Evolutionary conservation across 306 rosid genomes (phyloP).

Genomic region (Sesbania bispinosa): DNA sequence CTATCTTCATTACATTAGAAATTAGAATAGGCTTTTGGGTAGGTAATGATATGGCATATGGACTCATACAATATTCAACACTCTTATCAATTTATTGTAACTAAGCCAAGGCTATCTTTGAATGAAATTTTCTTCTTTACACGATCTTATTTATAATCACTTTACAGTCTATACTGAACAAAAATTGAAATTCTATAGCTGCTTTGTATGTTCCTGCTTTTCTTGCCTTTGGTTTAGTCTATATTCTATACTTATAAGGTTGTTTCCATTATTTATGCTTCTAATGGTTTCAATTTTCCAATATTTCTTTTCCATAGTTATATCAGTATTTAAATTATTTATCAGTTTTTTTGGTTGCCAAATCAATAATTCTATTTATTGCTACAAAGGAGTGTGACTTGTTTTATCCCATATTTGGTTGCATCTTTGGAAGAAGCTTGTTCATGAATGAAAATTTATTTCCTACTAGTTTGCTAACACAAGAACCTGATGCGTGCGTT

Average conservation of each 20-base stretch:
- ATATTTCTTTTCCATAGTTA: neutral
- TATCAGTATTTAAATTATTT: neutral
- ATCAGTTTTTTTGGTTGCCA: neutral
- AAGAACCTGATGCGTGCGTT: constrained; percentile 21
- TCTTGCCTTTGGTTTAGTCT: constrained; percentile 7
- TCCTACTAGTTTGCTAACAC: constrained; percentile 7
- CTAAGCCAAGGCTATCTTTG: neutral
- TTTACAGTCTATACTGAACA: neutral
- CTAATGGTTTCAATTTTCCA: neutral
- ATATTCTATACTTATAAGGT: too few species aligned
- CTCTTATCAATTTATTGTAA: neutral
- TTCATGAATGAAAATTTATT: constrained; percentile 5
- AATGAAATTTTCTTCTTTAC: neutral
- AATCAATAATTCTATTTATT: neutral
- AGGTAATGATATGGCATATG: neutral
- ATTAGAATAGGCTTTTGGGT: neutral
- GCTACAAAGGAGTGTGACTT: neutral
- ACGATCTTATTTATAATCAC: neutral
- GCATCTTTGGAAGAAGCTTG: neutral
- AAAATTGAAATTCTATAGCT: neutral
- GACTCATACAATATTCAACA: neutral
- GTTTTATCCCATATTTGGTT: neutral
- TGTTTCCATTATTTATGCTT: neutral
- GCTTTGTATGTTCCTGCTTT: neutral
- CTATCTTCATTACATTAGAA: too few species aligned